Percentiles rank a stretch among this genome's conserved stretches.
phyloP scores from a whole-genome alignment of 1,139 yeast genomes.

The Taphrina pruni region DNA sequence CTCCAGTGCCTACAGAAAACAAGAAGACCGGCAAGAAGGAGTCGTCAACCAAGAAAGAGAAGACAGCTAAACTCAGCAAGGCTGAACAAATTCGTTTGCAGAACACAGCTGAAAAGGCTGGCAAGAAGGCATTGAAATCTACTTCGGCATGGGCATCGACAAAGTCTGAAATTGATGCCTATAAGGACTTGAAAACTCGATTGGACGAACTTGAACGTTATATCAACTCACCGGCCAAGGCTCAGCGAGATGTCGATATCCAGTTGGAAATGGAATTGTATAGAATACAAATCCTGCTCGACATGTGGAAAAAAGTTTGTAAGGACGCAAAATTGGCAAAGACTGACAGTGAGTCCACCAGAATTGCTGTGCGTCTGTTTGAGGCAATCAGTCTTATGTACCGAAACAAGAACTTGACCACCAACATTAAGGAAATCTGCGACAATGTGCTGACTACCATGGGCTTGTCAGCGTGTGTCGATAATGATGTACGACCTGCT shows the following conservation, averaged over 20 bases:
- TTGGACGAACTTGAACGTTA: conserved; percentile 34
- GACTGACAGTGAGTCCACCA: conserved; percentile 32
- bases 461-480: conserved; percentile 38
- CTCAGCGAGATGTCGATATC: conserved; percentile 39
- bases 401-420: conserved; percentile 33
- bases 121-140: conserved; percentile 40
- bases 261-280: conserved; percentile 42
- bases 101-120: conserved; percentile 42
- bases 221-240: conserved; percentile 24
- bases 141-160: conserved; percentile 40
- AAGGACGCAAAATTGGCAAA: conserved; percentile 38
- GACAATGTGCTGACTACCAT: conserved; percentile 36
- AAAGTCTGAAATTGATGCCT: conserved; percentile 39
- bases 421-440: conserved; percentile 35
- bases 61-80: conserved; percentile 40
- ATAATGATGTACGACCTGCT: conserved; percentile 28
- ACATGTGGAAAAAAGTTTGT: conserved; percentile 41
- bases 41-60: conserved; percentile 38
- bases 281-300: conserved; percentile 41
- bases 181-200: conserved; percentile 38
- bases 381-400: conserved; percentile 38
- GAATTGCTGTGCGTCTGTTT: conserved; percentile 39
- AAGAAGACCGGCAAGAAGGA: conserved; percentile 32
- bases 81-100: conserved; percentile 41
- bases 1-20: conserved; percentile 27